phyloP scores from a whole-genome alignment of 257 asterid species.

The Asclepias syriaca region DNA sequence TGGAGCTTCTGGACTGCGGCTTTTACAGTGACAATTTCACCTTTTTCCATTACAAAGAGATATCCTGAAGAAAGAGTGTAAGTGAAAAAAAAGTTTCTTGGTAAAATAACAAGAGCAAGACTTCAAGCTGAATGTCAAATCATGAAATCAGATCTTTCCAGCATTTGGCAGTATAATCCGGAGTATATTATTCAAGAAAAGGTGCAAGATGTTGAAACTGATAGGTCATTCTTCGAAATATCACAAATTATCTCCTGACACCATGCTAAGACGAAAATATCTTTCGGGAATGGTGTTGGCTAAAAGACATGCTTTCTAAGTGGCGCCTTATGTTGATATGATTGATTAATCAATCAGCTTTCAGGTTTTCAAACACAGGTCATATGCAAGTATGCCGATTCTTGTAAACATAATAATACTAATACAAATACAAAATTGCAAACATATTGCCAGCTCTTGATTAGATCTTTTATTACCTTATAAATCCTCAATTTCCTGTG shows the following conservation, averaged over 20 bases:
- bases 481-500: too few species aligned
- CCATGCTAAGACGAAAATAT: not conserved
- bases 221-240: not conserved
- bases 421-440: not conserved
- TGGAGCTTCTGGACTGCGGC: conserved; percentile 85
- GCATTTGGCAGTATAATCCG: not conserved
- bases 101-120: not conserved
- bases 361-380: not conserved
- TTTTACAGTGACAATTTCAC: conserved; percentile 36
- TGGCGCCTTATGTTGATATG: not conserved
- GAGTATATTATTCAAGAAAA: not conserved
- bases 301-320: not conserved
- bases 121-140: not conserved
- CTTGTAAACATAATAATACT: not conserved
- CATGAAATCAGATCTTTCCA: not conserved
- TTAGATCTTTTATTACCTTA: not conserved
- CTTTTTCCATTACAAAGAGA: conserved; percentile 38
- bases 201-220: not conserved
- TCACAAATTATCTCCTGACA: not conserved
- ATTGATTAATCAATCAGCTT: not conserved
- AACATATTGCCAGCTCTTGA: not conserved
- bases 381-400: not conserved
- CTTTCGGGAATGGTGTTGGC: not conserved
- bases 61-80: not conserved
- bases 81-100: not conserved